Evolutionary conservation across 164 flowering plant genomes (phyloP).

Genomic region (Magnolia changhungtana): DNA sequence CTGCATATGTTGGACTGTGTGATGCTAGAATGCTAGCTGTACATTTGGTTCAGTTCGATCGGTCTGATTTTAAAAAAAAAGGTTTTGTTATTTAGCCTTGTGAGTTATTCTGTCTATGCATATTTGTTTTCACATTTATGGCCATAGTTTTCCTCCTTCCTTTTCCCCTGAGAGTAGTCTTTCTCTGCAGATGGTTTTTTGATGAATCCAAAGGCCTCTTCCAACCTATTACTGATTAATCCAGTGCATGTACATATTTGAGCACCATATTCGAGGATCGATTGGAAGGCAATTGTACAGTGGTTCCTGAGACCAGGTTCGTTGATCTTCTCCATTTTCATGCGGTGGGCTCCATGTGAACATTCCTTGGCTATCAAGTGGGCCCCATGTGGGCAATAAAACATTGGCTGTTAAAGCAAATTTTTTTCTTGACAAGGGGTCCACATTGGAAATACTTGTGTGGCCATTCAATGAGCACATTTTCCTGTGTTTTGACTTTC

Average conservation of each 20-base stretch:
- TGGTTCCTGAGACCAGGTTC: background rate
- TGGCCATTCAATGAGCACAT: no score
- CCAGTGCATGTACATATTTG: background rate
- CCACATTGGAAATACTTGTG: no score
- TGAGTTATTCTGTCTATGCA: background rate
- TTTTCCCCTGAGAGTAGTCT: background rate
- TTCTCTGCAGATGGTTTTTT: conserved; percentile 6
- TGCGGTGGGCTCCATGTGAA: no score
- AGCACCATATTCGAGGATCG: background rate
- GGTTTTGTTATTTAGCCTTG: background rate
- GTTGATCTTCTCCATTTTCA: background rate
- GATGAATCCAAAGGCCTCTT: conserved; percentile 12
- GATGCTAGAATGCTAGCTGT: background rate
- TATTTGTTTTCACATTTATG: background rate
- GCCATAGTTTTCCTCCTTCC: background rate
- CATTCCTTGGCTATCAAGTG: no score
- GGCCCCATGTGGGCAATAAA: no score
- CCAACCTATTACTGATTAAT: conserved; percentile 4
- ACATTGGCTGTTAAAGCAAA: no score
- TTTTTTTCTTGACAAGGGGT: no score
- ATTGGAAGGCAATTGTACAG: background rate
- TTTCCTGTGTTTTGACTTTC: no score
- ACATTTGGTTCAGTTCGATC: background rate
- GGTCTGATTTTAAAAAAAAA: background rate
- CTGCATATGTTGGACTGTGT: background rate